A percentile compares a stretch with the other conserved stretches of the same genome.
Conservation (phyloP, 2,329 filamentous ascomycete species). For the Rhytidhysteron rufulum region DNA sequence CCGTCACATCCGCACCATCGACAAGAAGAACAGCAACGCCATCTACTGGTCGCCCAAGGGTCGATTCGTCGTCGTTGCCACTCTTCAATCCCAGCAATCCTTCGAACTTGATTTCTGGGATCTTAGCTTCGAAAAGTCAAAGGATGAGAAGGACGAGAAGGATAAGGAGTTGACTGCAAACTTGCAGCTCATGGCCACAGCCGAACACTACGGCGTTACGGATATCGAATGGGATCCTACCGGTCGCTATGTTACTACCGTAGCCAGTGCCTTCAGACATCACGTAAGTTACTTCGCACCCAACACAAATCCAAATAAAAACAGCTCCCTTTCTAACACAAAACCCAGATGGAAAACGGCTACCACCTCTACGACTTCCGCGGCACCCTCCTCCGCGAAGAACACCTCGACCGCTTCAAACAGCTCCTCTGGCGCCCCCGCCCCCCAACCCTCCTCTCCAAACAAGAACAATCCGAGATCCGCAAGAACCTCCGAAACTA, state of each 20-base stretch:
- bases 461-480: slow-evolving; percentile 96
- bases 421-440: slow-evolving; percentile 94
- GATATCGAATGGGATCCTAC: slow-evolving; percentile 98
- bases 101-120: slow-evolving; percentile 98
- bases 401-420: slow-evolving; percentile 95
- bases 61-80: slow-evolving; percentile 90
- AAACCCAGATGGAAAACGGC: slow-evolving; percentile 88
- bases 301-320: not conserved
- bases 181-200: slow-evolving; percentile 87
- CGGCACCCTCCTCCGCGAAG: slow-evolving; percentile 82
- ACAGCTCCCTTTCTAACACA: slow-evolving; percentile 13
- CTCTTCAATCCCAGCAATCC: slow-evolving; percentile 86
- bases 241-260: slow-evolving; percentile 88
- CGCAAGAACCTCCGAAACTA: slow-evolving; percentile 99
- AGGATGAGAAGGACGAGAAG: slow-evolving; percentile 83
- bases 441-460: slow-evolving; percentile 82
- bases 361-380: slow-evolving; percentile 98
- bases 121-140: slow-evolving; percentile 75
- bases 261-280: slow-evolving; percentile 94
- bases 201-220: slow-evolving; percentile 95
- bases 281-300: slow-evolving; percentile 58
- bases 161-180: slow-evolving; percentile 95
- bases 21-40: slow-evolving; percentile 99
- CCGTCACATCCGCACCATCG: slow-evolving; percentile 88
- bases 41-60: slow-evolving; percentile 99